Conservation (phyloP, 257 asterid genomes). For the Ballota nigra region DNA sequence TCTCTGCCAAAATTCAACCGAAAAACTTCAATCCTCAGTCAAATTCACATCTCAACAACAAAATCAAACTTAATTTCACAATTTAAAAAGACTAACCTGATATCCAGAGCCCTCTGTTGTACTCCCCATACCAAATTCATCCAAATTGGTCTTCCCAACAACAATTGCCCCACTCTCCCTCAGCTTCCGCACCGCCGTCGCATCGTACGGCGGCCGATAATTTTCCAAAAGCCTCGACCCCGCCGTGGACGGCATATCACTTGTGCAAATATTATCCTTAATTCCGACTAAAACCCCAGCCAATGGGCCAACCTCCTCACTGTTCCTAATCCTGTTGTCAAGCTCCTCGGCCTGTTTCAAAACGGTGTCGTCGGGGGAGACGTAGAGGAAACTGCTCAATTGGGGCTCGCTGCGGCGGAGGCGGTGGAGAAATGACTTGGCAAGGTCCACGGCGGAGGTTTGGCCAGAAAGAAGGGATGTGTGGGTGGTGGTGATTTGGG, state of each 20-base stretch:
- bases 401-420: slow-evolving; percentile 78
- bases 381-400: slow-evolving; percentile 74
- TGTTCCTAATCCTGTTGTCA: slow-evolving; percentile 57
- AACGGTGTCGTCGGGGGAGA: slow-evolving; percentile 54
- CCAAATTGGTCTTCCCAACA: slow-evolving; percentile 93
- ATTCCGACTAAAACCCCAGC: slow-evolving; percentile 86
- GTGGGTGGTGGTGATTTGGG: slow-evolving; percentile 76
- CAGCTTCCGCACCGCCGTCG: slow-evolving; percentile 84
- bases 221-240: slow-evolving; percentile 81
- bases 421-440: slow-evolving; percentile 58
- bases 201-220: slow-evolving; percentile 83
- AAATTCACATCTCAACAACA: background rate
- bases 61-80: background rate
- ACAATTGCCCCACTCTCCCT: slow-evolving; percentile 75
- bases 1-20: too few relatives aligned
- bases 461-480: slow-evolving; percentile 71
- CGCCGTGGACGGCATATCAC: slow-evolving; percentile 89
- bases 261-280: slow-evolving; percentile 89
- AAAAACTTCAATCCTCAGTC: too few relatives aligned
- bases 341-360: slow-evolving; percentile 68
- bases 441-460: slow-evolving; percentile 69
- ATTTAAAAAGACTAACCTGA: slow-evolving; percentile 41
- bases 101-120: slow-evolving; percentile 91
- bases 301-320: slow-evolving; percentile 68
- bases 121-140: slow-evolving; percentile 99